Evolutionary conservation across 129 eudicot genomes (phyloP).

Genomic region (Mikania micrantha): DNA sequence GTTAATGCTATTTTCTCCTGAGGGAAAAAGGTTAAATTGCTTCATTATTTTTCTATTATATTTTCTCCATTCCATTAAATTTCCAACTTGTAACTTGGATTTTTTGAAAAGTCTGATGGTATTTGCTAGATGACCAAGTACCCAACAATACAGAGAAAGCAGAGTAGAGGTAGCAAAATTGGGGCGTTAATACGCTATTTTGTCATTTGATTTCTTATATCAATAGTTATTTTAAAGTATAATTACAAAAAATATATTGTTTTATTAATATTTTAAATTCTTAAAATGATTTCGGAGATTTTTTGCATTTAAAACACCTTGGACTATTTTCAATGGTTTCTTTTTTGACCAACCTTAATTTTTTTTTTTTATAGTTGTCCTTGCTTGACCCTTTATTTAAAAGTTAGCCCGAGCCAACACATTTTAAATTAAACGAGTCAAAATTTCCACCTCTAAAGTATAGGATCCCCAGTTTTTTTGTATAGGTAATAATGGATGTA

Average conservation of each 20-base stretch:
- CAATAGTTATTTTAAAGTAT: neutral
- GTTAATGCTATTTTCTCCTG: slow-evolving; percentile 67
- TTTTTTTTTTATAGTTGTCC: neutral
- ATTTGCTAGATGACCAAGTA: neutral
- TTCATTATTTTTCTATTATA: neutral
- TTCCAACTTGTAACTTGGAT: too few relatives aligned
- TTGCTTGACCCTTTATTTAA: neutral
- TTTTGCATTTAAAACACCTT: neutral
- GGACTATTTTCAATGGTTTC: neutral
- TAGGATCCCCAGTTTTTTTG: neutral
- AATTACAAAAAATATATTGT: neutral
- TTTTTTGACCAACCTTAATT: neutral
- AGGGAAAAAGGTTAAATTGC: slow-evolving; percentile 19
- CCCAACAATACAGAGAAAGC: neutral
- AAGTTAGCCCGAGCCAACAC: neutral
- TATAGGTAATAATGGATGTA: too few relatives aligned
- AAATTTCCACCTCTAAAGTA: neutral
- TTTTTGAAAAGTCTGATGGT: neutral
- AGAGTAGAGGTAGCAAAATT: neutral
- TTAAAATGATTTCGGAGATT: neutral
- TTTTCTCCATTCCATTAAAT: neutral
- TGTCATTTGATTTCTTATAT: neutral
- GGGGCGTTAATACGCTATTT: neutral
- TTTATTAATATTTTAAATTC: neutral
- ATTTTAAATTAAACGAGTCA: neutral